Percentiles rank a stretch among this genome's conserved stretches.
These are phyloP conservation scores for Phoma sp. DNA, from an alignment of 2,329 filamentous ascomycete species.

Conservation along the genomic window DNA sequence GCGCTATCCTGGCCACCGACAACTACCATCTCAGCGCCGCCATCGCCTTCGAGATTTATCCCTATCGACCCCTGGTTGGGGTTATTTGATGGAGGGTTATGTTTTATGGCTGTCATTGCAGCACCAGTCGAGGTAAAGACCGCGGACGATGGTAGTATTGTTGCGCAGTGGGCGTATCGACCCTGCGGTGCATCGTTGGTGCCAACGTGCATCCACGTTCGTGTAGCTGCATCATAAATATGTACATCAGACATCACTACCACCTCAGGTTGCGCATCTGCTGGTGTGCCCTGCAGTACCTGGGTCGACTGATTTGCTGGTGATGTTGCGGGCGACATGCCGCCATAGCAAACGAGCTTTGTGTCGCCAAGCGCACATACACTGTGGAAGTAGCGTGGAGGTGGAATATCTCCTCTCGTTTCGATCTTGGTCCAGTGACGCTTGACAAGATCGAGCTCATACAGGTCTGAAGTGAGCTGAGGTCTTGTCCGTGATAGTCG, in stretches of 20 bases:
- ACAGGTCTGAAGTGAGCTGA: conserved; percentile 86
- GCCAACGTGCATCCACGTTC: conserved; percentile 83
- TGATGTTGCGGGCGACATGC: conserved; percentile 83
- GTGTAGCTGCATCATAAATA: conserved; percentile 85
- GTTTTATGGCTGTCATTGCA: conserved; percentile 84
- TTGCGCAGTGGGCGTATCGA: conserved; percentile 94
- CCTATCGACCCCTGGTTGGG: conserved; percentile 89
- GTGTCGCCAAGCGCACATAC: conserved; percentile 93
- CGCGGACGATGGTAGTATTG: conserved; percentile 86
- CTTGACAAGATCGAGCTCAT: conserved; percentile 88
- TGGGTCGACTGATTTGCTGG: conserved; percentile 47
- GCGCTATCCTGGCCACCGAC: conserved; percentile 95
- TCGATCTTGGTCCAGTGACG: conserved; percentile 94
- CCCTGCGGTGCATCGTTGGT: conserved; percentile 87
- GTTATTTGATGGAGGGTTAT: conserved; percentile 83
- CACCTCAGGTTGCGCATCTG: conserved; percentile 81
- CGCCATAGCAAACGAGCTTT: conserved; percentile 96
- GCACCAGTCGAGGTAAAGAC: conserved; percentile 85
- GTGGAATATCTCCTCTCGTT: conserved; percentile 82
- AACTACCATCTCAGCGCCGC: conserved; percentile 95
- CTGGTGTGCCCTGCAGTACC: conserved; percentile 46
- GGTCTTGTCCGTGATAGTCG: conserved; percentile 84
- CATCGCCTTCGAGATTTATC: conserved; percentile 85
- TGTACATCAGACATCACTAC: conserved; percentile 98
- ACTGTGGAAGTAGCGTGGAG: conserved; percentile 95